Evolutionary conservation across 2,329 filamentous ascomycete genomes (phyloP).

Genomic region (Penicillium freii): DNA sequence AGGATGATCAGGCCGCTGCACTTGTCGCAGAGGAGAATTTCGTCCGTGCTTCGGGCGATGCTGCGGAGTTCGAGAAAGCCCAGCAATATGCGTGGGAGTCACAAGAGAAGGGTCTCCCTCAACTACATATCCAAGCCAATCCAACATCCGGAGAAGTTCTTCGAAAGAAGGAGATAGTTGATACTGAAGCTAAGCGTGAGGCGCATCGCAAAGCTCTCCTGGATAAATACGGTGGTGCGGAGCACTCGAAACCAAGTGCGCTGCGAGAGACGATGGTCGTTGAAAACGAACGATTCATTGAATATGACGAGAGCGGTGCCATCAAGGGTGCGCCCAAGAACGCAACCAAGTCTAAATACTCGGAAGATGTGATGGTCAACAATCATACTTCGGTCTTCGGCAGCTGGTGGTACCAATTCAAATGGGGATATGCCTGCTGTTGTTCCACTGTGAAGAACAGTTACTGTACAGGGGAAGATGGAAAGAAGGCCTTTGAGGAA

Average conservation of each 20-base stretch:
- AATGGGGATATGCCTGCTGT: slow-evolving; percentile 96
- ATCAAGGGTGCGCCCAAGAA: slow-evolving; percentile 84
- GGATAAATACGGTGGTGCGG: slow-evolving; percentile 77
- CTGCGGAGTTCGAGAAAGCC: slow-evolving; percentile 85
- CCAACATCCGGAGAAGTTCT: slow-evolving; percentile 86
- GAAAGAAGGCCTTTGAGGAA: slow-evolving; percentile 75
- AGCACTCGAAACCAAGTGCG: slow-evolving; percentile 59
- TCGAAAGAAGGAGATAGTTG: slow-evolving; percentile 75
- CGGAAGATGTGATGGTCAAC: slow-evolving; percentile 81
- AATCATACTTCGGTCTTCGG: slow-evolving; percentile 95
- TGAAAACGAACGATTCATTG: slow-evolving; percentile 83
- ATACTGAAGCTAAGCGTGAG: slow-evolving; percentile 66
- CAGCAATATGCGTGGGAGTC: slow-evolving; percentile 93
- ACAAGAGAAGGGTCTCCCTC: slow-evolving; percentile 76
- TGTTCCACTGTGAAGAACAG: slow-evolving; percentile 93
- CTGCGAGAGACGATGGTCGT: slow-evolving; percentile 67
- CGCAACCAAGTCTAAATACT: slow-evolving; percentile 82
- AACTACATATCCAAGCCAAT: slow-evolving; percentile 91
- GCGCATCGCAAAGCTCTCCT: slow-evolving; percentile 68
- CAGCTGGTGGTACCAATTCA: slow-evolving; percentile 94
- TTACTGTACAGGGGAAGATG: slow-evolving; percentile 92
- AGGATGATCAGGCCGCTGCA: slow-evolving; percentile 73
- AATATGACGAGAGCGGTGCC: slow-evolving; percentile 86
- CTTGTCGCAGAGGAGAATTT: slow-evolving; percentile 93
- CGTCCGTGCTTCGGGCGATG: slow-evolving; percentile 82